phyloP scores from a whole-genome alignment of 139 green algal species.

The Coelastrella sp. region DNA sequence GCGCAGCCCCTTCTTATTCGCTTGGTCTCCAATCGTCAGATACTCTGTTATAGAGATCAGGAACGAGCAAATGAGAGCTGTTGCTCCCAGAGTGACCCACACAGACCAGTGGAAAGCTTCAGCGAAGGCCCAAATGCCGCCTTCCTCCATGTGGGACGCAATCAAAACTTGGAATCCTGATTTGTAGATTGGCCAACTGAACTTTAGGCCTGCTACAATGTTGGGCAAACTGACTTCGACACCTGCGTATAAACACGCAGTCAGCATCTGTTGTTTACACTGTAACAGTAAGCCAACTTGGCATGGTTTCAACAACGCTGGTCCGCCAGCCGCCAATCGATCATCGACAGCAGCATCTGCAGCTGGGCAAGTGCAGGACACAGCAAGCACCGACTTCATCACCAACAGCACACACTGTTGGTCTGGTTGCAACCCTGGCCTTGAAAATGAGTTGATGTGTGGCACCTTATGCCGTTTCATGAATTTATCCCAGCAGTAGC shows the following conservation, averaged over 20 bases:
- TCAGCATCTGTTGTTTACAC: neutral
- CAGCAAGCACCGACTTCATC: too few species aligned
- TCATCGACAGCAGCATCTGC: too few species aligned
- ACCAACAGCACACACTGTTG: too few species aligned
- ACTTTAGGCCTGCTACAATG: conserved; percentile 23
- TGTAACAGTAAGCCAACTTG: too few species aligned
- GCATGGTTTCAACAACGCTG: too few species aligned
- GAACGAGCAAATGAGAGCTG: neutral
- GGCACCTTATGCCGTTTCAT: too few species aligned
- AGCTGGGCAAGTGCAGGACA: too few species aligned
- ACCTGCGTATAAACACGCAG: neutral
- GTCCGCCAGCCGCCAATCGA: too few species aligned
- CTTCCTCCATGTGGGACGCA: neutral
- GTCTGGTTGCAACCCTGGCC: too few species aligned
- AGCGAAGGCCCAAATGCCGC: conserved; percentile 47
- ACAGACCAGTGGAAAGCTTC: conserved; percentile 6
- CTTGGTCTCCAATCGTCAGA: neutral
- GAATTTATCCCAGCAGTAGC: too few species aligned
- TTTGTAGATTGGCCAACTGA: conserved; percentile 50
- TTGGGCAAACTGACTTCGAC: conserved; percentile 46
- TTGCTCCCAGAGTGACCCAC: conserved; percentile 32
- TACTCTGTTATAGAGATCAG: conserved; percentile 2
- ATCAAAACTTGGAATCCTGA: conserved; percentile 41
- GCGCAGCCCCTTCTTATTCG: conserved; percentile 32
- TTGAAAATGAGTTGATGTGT: too few species aligned